Conservation (phyloP, 2,329 filamentous ascomycete genomes). For the Trichoderma sp. region DNA sequence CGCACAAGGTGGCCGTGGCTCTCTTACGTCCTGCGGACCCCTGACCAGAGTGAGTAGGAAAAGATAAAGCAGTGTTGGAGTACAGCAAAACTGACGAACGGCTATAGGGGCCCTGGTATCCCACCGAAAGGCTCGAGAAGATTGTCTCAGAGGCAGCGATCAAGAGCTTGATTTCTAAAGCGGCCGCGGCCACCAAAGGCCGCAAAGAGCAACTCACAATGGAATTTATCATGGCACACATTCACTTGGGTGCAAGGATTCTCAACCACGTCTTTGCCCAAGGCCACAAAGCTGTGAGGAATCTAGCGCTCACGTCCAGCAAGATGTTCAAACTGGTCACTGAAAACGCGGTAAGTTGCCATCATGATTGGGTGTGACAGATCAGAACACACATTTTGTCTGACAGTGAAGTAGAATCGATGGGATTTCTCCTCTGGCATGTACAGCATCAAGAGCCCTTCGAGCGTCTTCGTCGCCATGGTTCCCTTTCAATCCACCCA, state of each 20-base stretch:
- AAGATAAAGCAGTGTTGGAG: neutral
- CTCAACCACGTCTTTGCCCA: conserved; percentile 30
- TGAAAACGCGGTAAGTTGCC: conserved; percentile 33
- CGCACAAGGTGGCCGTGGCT: neutral
- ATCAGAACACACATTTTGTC: neutral
- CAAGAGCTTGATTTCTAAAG: neutral
- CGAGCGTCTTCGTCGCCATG: conserved; percentile 35
- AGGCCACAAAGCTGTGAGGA: conserved; percentile 34
- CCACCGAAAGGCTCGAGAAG: neutral
- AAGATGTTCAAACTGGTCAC: conserved; percentile 34
- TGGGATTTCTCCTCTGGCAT: conserved; percentile 35
- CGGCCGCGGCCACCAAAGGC: neutral
- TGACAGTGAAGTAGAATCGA: conserved; percentile 33
- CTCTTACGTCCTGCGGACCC: neutral
- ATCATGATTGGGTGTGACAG: neutral
- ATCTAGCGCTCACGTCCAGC: conserved; percentile 33
- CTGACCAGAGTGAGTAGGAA: conserved; percentile 2
- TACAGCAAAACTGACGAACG: neutral
- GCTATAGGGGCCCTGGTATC: conserved; percentile 8
- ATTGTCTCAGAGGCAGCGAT: neutral
- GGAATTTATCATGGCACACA: neutral
- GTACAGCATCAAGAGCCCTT: conserved; percentile 31
- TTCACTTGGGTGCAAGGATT: conserved; percentile 32
- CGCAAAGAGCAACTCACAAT: too few relatives aligned
- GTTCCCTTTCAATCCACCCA: conserved; percentile 35